Evolutionary conservation across 2,329 filamentous ascomycete genomes (phyloP).

Genomic region (Cyclaneusma minus): DNA sequence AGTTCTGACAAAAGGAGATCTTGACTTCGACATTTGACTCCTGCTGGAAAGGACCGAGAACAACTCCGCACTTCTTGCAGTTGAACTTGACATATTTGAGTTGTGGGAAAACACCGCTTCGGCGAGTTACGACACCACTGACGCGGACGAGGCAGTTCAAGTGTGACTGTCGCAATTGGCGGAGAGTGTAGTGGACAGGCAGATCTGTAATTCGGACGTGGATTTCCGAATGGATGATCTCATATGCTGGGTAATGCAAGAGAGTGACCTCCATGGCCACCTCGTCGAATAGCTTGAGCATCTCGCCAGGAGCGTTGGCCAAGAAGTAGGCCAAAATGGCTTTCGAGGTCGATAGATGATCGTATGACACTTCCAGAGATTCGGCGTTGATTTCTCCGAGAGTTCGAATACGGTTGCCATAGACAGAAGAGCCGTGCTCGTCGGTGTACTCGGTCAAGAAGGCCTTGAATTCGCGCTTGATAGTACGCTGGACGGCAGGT

Average conservation of each 20-base stretch:
- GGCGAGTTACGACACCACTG: conserved; percentile 84
- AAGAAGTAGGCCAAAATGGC: conserved; percentile 92
- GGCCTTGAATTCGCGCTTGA: conserved; percentile 91
- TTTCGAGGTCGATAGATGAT: conserved; percentile 78
- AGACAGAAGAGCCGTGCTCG: conserved; percentile 76
- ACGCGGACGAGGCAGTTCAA: conserved; percentile 92
- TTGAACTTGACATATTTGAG: conserved; percentile 98
- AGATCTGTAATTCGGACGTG: conserved; percentile 94
- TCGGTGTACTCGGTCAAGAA: conserved; percentile 96
- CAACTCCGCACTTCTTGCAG: conserved; percentile 83
- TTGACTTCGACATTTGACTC: conserved; percentile 95
- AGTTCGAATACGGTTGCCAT: conserved; percentile 83
- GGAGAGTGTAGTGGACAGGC: conserved; percentile 86
- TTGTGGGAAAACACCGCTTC: conserved; percentile 92
- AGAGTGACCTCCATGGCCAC: conserved; percentile 94
- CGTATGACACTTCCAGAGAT: conserved; percentile 89
- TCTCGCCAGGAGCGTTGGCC: conserved; percentile 87
- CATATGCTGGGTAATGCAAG: conserved; percentile 93
- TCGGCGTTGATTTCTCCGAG: conserved; percentile 97
- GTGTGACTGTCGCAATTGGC: conserved; percentile 87
- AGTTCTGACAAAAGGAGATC: conserved; percentile 91
- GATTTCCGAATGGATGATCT: conserved; percentile 93
- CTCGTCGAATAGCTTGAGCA: conserved; percentile 90
- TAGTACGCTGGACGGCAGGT: conserved; percentile 77
- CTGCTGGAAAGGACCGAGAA: conserved; percentile 90